A percentile compares a stretch with the other conserved stretches of the same genome.
Evolutionary conservation across 1,284 basidiomycete species (phyloP).

Genomic region (Trametes pubescens): DNA sequence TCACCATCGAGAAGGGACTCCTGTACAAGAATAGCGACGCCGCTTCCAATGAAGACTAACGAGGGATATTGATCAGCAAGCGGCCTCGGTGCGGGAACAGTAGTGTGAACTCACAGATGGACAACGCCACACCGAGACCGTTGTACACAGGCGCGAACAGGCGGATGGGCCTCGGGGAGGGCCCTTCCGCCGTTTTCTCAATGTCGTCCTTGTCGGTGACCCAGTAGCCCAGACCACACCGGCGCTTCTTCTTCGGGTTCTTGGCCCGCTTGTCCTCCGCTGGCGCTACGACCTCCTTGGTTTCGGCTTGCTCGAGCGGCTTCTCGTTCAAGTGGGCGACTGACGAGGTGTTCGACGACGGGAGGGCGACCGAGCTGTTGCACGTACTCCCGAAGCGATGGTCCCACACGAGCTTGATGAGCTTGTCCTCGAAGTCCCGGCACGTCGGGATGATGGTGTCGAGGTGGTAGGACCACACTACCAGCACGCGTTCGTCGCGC

Average conservation of each 20-base stretch:
- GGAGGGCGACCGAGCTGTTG: constrained; percentile 44
- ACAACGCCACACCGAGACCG: constrained; percentile 73
- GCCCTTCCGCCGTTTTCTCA: constrained; percentile 55
- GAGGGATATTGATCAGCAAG: not conserved
- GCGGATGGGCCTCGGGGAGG: constrained; percentile 59
- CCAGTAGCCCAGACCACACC: constrained; percentile 49
- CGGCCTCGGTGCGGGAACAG: not conserved
- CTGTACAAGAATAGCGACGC: constrained; percentile 63
- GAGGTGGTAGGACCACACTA: constrained; percentile 81
- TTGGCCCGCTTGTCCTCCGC: constrained; percentile 44
- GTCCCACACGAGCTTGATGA: constrained; percentile 85
- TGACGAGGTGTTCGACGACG: constrained; percentile 54
- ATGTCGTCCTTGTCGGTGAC: constrained; percentile 49
- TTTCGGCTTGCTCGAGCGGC: constrained; percentile 29
- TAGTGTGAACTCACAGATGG: constrained; percentile 57
- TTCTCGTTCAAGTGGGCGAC: constrained; percentile 61
- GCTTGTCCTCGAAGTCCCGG: constrained; percentile 74
- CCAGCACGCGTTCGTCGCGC: constrained; percentile 78
- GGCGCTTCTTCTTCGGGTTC: constrained; percentile 37
- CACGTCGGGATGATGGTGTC: constrained; percentile 72
- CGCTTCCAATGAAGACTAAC: constrained; percentile 69
- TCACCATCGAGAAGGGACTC: constrained; percentile 77
- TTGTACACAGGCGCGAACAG: constrained; percentile 82
- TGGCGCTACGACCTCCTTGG: constrained; percentile 37
- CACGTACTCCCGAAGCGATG: constrained; percentile 51